Evolutionary conservation across 2,329 filamentous ascomycete genomes (phyloP), one percentile per base, ranked within the genome.

Genomic region (Fusarium poae): DNA sequence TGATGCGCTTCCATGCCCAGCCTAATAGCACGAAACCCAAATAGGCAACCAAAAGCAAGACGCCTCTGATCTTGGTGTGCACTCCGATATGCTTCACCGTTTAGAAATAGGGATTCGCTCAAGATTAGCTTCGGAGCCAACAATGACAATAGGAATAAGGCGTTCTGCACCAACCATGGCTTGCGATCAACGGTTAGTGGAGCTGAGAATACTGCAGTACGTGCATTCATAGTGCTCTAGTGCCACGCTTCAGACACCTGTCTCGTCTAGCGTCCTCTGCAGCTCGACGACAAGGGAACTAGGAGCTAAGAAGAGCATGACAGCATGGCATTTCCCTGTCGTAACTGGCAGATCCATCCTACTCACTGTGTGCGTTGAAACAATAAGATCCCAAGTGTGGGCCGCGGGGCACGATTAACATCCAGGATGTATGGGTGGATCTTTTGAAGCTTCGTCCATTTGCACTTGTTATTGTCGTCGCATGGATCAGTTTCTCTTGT

Each of bases 81-180:
- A 34, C 30, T 30, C 29, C 62, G 57, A 67, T 64, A 70, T 64
- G 62, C 53, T 69, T 51, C 53, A 69, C 63, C 57, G 67, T 69
- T 67, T 60, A 30, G 43, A 58, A 45, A 46, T 40, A 48, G 46
- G 37, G 25, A 11, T 27, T 49, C 40, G 35, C 15, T 51, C 32
- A 23, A 57, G 42, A 40, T 48, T 63, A 63, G 43, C 43, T 57
- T 57, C 49, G 30, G 23, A 35, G 48, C 56, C 50, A 58, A 65
- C 29, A 34, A 61, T 65, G 64, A 64, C 67, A 69, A 69, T 69
- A 69, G 57, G 52, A 53, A 67, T 48, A 67, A 40, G 62, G 57
- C 53, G 25, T 67, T 70, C 67, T 67, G 39, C 67, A 67, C 67
- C 62, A 50, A 67, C 62, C 30, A 62, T 70, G 57, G 53, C 66